These are phyloP conservation scores for Aleurites moluccanus DNA, from an alignment of 441 rosid species.

Conservation along the genomic window DNA sequence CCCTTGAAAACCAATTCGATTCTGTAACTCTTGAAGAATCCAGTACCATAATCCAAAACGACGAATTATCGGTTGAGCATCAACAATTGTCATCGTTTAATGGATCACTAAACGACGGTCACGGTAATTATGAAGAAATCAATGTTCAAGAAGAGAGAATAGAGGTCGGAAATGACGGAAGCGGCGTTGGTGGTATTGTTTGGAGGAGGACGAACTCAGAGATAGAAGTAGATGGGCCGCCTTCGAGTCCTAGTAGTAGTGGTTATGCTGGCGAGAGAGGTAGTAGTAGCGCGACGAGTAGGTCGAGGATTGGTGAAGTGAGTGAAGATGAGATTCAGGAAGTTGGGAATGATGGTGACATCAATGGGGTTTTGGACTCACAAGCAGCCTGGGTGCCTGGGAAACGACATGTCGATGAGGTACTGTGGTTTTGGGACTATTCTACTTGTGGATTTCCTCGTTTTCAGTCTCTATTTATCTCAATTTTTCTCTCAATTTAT, in stretches of 20 bases:
- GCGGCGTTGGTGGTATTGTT: conserved; percentile 11
- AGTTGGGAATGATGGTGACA: conserved; percentile 36
- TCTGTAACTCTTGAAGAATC: conserved; percentile 10
- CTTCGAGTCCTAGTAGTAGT: conserved; percentile 81
- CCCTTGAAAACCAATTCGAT: conserved; percentile 34
- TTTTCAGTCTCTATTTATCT: neutral
- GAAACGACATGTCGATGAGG: conserved; percentile 93
- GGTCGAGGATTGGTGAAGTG: conserved; percentile 44
- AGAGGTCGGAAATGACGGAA: conserved; percentile 3
- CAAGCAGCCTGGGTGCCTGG: conserved; percentile 76
- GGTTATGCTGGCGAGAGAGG: conserved; percentile 97
- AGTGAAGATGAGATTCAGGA: conserved; percentile 70
- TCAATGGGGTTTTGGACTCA: conserved; percentile 38
- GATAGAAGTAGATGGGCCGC: conserved; percentile 58
- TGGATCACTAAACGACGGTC: conserved; percentile 32
- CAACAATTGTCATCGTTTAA: neutral
- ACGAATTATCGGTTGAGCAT: neutral
- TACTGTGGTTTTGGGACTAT: conserved; percentile 23
- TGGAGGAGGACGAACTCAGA: conserved; percentile 47
- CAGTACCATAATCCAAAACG: conserved; percentile 1
- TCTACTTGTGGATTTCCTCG: neutral
- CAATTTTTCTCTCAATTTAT: neutral
- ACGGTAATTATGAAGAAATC: conserved; percentile 4
- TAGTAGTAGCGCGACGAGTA: conserved; percentile 60
- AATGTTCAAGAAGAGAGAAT: conserved; percentile 9